A percentile compares a stretch with the other conserved stretches of the same genome.
phyloP scores from a whole-genome alignment of 768 basidiomycete genomes.

The Chiua virens region DNA sequence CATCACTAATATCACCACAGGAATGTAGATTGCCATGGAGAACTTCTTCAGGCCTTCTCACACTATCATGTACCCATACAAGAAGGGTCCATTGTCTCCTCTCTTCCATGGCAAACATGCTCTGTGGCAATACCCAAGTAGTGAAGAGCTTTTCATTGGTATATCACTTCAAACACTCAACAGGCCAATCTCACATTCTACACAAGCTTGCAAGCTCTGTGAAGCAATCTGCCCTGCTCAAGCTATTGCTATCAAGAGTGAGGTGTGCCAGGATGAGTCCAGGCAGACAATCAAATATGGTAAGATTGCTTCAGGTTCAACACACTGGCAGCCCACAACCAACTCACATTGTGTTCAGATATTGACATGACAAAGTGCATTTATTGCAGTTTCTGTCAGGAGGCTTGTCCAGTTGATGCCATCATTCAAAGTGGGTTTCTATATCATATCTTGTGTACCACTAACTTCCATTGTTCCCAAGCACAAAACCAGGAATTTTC shows the following conservation, averaged over 20 bases:
- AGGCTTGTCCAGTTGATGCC: constrained; percentile 98
- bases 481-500: constrained; percentile 98
- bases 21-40: constrained; percentile 96
- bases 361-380: constrained; percentile 99
- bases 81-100: constrained; percentile 96
- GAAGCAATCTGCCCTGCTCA: constrained; percentile 99
- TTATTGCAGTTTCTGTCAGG: constrained; percentile 99
- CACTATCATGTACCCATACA: constrained; percentile 98
- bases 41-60: constrained; percentile 94
- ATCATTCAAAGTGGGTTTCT: constrained; percentile 90
- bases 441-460: constrained; percentile 6
- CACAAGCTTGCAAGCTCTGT: constrained; percentile 93
- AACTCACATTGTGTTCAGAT: constrained; percentile 46
- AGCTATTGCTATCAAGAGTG: constrained; percentile 98
- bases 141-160: constrained; percentile 99
- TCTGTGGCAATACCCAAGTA: constrained; percentile 91
- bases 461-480: constrained; percentile 31
- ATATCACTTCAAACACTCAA: constrained; percentile 30
- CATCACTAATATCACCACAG: constrained; percentile 41
- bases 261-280: constrained; percentile 92
- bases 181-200: constrained; percentile 4
- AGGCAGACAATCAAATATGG: constrained; percentile 98
- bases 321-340: not conserved
- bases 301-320: constrained; percentile 33
- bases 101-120: constrained; percentile 99